Base-by-base conservation (phyloP, 1,139 yeast species). In the Nematodospora anomalae region DNA sequence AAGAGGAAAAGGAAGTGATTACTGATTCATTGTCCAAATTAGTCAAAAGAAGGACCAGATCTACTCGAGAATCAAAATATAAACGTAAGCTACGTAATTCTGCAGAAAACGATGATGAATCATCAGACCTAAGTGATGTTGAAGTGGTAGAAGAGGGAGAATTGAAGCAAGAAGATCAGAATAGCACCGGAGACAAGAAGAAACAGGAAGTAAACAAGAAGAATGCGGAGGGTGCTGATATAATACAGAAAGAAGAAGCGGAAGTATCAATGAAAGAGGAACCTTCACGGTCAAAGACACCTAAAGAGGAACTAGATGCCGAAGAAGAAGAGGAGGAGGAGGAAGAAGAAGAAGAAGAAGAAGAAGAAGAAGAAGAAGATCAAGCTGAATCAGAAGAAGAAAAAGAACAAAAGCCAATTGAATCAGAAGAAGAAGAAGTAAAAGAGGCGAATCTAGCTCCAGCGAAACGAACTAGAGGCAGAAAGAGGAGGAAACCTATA, bases 71-170 rank as follows among this genome's bases (percentile, higher is more conserved):
- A 16, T 7, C 36, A 4, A 32, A 35, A 20, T 20, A 29, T 9
- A 30, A 16, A 11, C 38, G 31, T 29, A 41, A 24, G 33, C 12
- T 83, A 78, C 43, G 69, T 60, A 30, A 45, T 75, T 16, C 83
- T 76, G 41, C 69, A 64, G 16, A 12, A 10, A 26, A 10, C 5
- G 27, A 13, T 11, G 5, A 11, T n/a, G 27, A 25, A 11, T 11
- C 12, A 25, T 25, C 27, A n/a, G 15, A 5, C n/a, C 31, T 28
- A 16, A 33, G 37, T 13, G 44, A 38, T 11, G 16, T 13, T 15
- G 41, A 41, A 22, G 35, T 35, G 11, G 34, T 30, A 6, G 44
- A 41, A n/a, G 32, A 41, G 8, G 35, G 30, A 24, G 18, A 32
- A 10, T 29, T 25, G 6, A 33, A 37, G 16, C 30, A 32, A 21